phyloP scores from a whole-genome alignment of 2,329 filamentous ascomycete genomes.

The Byssochlamys sp. region DNA sequence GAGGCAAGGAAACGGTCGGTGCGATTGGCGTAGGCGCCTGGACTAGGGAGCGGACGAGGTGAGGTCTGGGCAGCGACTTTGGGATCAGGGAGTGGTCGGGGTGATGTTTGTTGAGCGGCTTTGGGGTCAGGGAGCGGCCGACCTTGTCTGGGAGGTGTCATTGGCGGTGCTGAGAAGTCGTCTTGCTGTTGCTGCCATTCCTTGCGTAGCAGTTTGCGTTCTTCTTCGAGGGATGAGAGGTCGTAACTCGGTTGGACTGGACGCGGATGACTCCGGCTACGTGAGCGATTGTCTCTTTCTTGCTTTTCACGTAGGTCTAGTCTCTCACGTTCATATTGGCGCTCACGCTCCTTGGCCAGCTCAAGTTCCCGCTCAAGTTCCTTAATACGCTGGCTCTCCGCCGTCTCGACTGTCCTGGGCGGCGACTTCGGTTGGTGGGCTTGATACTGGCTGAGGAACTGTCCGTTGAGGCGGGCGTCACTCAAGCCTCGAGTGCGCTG shows the following conservation, averaged over 20 bases:
- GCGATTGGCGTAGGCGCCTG: slow-evolving; percentile 35
- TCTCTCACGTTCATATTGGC: slow-evolving; percentile 53
- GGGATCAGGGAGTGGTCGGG: slow-evolving; percentile 15
- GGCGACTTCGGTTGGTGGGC: slow-evolving; percentile 46
- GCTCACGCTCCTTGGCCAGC: slow-evolving; percentile 57
- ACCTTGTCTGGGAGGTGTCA: slow-evolving; percentile 17
- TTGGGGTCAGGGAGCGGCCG: slow-evolving; percentile 23
- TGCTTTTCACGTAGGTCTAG: slow-evolving; percentile 37
- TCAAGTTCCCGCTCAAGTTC: slow-evolving; percentile 69
- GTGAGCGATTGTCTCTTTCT: slow-evolving; percentile 15
- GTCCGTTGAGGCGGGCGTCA: slow-evolving; percentile 64
- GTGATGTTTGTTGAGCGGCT: slow-evolving; percentile 4
- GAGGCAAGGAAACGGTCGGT: slow-evolving; percentile 48
- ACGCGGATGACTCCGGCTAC: slow-evolving; percentile 21
- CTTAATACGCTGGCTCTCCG: slow-evolving; percentile 59
- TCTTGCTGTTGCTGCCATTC: slow-evolving; percentile 43
- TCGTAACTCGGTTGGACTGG: slow-evolving; percentile 39
- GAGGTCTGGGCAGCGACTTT: slow-evolving; percentile 12
- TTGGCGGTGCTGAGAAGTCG: slow-evolving; percentile 6
- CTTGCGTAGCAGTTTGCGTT: slow-evolving; percentile 49
- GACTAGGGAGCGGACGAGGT: slow-evolving; percentile 40
- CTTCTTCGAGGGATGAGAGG: slow-evolving; percentile 51
- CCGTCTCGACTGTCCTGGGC: slow-evolving; percentile 19
- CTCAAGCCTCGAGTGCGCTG: slow-evolving; percentile 50
- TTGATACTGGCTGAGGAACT: slow-evolving; percentile 80